Percentiles rank a stretch among this genome's conserved stretches.
phyloP scores from a whole-genome alignment of 2,329 filamentous ascomycete species.

The Phaeosphaeriaceae sp. region DNA sequence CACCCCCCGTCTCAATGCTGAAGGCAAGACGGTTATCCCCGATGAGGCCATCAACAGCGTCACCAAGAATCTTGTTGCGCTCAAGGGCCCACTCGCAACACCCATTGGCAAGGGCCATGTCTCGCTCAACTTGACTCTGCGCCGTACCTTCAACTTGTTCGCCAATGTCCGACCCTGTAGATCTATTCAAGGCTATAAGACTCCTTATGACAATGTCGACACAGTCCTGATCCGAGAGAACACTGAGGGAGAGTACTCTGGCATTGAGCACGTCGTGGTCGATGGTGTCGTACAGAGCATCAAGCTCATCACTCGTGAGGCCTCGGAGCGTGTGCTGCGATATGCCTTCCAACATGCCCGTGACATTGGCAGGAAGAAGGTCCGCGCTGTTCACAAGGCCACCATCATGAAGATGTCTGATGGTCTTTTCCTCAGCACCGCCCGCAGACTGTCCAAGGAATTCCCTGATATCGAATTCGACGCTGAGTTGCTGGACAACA shows the following conservation, averaged over 20 bases:
- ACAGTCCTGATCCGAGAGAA: slow-evolving; percentile 99
- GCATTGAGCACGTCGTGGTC: slow-evolving; percentile 97
- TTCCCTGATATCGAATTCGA: slow-evolving; percentile 97
- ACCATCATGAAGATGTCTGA: slow-evolving; percentile 99
- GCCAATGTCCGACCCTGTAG: slow-evolving; percentile 98
- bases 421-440: slow-evolving; percentile 93
- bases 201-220: slow-evolving; percentile 95
- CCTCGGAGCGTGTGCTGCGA: slow-evolving; percentile 91
- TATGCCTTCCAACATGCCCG: slow-evolving; percentile 99
- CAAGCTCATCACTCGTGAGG: slow-evolving; percentile 97
- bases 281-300: slow-evolving; percentile 99
- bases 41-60: slow-evolving; percentile 93
- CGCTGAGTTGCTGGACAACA: slow-evolving; percentile 97
- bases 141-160: slow-evolving; percentile 99
- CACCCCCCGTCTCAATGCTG: slow-evolving; percentile 88
- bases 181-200: slow-evolving; percentile 97
- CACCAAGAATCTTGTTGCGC: slow-evolving; percentile 91
- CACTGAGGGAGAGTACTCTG: slow-evolving; percentile 99
- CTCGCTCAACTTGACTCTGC: slow-evolving; percentile 97
- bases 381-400: slow-evolving; percentile 98
- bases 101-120: slow-evolving; percentile 99
- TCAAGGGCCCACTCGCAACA: slow-evolving; percentile 98
- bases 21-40: slow-evolving; percentile 95
- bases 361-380: slow-evolving; percentile 92
- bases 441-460: slow-evolving; percentile 86